Evolutionary conservation across 192 early-diverging fungal genomes (phyloP), one percentile per base, ranked within the genome.

Genomic region (Pilaira anomala): DNA sequence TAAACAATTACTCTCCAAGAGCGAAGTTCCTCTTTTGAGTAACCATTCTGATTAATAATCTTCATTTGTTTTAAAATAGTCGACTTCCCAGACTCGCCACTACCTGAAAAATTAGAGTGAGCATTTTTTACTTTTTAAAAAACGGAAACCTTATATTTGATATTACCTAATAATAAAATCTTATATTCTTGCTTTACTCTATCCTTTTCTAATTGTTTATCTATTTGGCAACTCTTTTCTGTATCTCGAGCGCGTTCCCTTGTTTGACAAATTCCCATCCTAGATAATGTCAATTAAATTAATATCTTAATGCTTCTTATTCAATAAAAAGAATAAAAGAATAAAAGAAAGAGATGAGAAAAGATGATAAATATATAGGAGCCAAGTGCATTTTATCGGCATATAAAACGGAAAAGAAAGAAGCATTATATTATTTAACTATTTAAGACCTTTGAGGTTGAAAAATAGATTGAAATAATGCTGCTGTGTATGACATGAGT

Each of bases 1-100:
- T 88, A 91, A 51, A 96, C 84, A 5, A 92, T 93, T 59, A 87
- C 74, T 33, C 85, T 81, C 78, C 87, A 93, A 25, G 84, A 71
- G 49, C 82, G 76, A 30, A 92, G 69, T 65, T 95, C 94, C 21
- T 93, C 88, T 62, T 78, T 77, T 7, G 88, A 88, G 71, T 93
- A 95, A 9, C 92, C 94, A 59, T 91, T 88, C 73, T 93, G 91
- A 76, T 95, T 92, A 66, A 97, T 94, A 70, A 97, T 93, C 78
- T 93, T 95, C 94, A 97, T 97, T 74, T 97, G 94, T 67, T 97
- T 97, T 14, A 97, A 86, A 63, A 97, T 94, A 46, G 94, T 97
- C 44, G 93, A 93, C 73, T 94, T 95, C 64, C 93, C 94, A 52
- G 93, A 95, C 78, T 97, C 94, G 54, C 93, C 94, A 62, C 87